phyloP scores from a whole-genome alignment of 2,329 filamentous ascomycete genomes.

The Fusarium sp. region DNA sequence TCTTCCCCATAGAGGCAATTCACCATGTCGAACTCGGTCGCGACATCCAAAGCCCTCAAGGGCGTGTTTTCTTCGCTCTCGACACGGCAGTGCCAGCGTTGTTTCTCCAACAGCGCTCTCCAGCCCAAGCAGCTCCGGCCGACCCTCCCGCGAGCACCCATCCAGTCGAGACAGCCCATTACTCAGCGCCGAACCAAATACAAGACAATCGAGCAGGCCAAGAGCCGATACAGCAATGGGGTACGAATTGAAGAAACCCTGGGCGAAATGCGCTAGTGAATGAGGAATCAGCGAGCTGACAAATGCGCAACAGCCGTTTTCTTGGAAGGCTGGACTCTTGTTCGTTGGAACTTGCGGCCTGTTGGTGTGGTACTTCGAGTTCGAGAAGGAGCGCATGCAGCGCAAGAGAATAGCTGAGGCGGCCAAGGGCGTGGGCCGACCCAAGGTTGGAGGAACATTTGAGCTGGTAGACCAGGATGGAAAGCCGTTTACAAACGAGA shows the following conservation, averaged over 20 bases:
- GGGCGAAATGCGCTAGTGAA: neutral
- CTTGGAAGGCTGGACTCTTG: slow-evolving; percentile 88
- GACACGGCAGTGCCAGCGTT: slow-evolving; percentile 59
- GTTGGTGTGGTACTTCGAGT: slow-evolving; percentile 91
- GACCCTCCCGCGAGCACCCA: slow-evolving; percentile 50
- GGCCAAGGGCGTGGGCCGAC: slow-evolving; percentile 91
- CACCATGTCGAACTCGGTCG: slow-evolving; percentile 58
- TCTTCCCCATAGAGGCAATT: slow-evolving; percentile 25
- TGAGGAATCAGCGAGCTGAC: slow-evolving; percentile 44
- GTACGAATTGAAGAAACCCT: slow-evolving; percentile 54
- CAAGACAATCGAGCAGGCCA: slow-evolving; percentile 72
- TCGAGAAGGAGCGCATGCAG: slow-evolving; percentile 92
- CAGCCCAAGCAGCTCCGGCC: slow-evolving; percentile 56
- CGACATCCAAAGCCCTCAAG: slow-evolving; percentile 55
- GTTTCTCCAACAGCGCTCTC: slow-evolving; percentile 56
- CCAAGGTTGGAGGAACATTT: slow-evolving; percentile 93
- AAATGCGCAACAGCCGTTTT: slow-evolving; percentile 79
- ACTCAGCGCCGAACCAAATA: slow-evolving; percentile 59
- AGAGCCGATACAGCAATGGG: slow-evolving; percentile 70
- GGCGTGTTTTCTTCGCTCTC: slow-evolving; percentile 53
- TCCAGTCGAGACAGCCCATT: slow-evolving; percentile 55
- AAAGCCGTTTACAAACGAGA: slow-evolving; percentile 80
- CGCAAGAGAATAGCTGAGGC: slow-evolving; percentile 91
- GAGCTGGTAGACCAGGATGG: slow-evolving; percentile 86
- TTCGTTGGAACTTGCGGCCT: slow-evolving; percentile 85